phyloP scores from a whole-genome alignment of 2,329 filamentous ascomycete species.

The Aspergillus glaucus region DNA sequence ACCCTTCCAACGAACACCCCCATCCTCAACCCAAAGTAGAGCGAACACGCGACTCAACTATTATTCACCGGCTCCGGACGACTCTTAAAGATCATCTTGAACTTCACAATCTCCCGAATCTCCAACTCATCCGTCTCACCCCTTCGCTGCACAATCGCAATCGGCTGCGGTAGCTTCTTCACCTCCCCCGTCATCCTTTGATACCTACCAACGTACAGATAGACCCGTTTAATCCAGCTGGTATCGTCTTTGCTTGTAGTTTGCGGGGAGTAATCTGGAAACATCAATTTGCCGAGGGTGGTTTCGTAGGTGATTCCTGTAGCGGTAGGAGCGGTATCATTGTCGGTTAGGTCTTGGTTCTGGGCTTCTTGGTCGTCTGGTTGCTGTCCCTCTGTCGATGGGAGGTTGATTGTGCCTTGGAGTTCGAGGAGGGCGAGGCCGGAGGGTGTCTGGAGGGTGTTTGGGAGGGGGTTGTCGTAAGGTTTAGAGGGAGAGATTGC shows the following conservation, averaged over 20 bases:
- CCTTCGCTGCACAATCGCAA: slow-evolving; percentile 68
- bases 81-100: slow-evolving; percentile 77
- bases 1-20: no score
- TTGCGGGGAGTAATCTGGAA: slow-evolving; percentile 64
- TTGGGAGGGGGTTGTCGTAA: slow-evolving; percentile 59
- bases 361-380: slow-evolving; percentile 18
- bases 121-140: slow-evolving; percentile 51
- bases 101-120: slow-evolving; percentile 78
- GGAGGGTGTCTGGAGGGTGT: slow-evolving; percentile 79
- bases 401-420: slow-evolving; percentile 81
- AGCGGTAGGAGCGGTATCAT: slow-evolving; percentile 4
- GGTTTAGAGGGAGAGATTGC: slow-evolving; percentile 9
- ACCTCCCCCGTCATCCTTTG: slow-evolving; percentile 86
- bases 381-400: slow-evolving; percentile 30
- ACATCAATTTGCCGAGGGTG: slow-evolving; percentile 66
- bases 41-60: slow-evolving; percentile 14
- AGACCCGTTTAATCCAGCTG: slow-evolving; percentile 83
- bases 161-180: slow-evolving; percentile 71
- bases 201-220: slow-evolving; percentile 81
- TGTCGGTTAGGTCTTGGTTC: slow-evolving; percentile 24
- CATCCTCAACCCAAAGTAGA: neutral
- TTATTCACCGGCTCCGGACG: slow-evolving; percentile 76
- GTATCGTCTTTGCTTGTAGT: slow-evolving; percentile 45
- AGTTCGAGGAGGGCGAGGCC: slow-evolving; percentile 87
- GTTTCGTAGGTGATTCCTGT: slow-evolving; percentile 34